Evolutionary conservation across 2,329 filamentous ascomycete species (phyloP).

Genomic region (Fusarium redolens): DNA sequence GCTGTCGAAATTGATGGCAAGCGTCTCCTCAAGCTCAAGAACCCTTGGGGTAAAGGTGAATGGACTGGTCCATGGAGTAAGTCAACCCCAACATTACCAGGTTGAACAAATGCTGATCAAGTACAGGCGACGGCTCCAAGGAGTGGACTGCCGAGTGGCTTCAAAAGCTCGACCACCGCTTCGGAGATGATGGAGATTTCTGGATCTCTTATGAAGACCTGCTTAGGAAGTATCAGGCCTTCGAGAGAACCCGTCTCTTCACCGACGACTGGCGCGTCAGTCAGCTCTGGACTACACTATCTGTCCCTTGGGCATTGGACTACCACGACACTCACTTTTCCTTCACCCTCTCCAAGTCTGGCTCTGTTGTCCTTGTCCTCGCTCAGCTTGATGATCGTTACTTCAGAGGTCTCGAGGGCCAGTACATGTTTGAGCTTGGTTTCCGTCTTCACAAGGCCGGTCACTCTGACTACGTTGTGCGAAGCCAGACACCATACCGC

Average conservation of each 20-base stretch:
- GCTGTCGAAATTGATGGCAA: conserved; percentile 67
- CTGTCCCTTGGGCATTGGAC: conserved; percentile 66
- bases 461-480: conserved; percentile 65
- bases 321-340: conserved; percentile 66
- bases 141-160: conserved; percentile 88
- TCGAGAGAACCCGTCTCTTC: conserved; percentile 69
- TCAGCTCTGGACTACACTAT: conserved; percentile 61
- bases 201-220: conserved; percentile 71
- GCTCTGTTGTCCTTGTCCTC: conserved; percentile 66
- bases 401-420: conserved; percentile 66
- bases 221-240: conserved; percentile 67
- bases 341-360: conserved; percentile 60
- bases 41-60: conserved; percentile 84
- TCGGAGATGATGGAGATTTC: conserved; percentile 79
- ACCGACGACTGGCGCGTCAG: conserved; percentile 64
- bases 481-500: conserved; percentile 63
- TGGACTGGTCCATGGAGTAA: conserved; percentile 83
- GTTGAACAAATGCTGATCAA: conserved; percentile 24
- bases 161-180: conserved; percentile 76
- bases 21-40: conserved; percentile 73
- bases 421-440: conserved; percentile 65
- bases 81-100: not conserved
- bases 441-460: conserved; percentile 65
- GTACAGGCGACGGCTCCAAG: conserved; percentile 75
- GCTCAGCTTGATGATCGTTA: conserved; percentile 69